Evolutionary conservation across 164 flowering plant genomes (phyloP).

Genomic region (Magnolia sinica): DNA sequence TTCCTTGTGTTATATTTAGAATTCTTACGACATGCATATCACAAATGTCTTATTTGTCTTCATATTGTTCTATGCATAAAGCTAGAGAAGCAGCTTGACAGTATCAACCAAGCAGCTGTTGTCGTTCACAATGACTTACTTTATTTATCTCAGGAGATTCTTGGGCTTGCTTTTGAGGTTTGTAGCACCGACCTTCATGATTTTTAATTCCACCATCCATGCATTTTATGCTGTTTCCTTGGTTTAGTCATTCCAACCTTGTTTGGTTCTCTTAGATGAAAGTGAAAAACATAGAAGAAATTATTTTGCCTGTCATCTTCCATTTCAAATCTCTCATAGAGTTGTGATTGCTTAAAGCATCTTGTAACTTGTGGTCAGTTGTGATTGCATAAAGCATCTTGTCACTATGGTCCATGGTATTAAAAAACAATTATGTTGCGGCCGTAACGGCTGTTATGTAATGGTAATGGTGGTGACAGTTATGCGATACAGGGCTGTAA

Average conservation of each 20-base stretch:
- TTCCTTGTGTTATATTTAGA: neutral
- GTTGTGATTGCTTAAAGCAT: neutral
- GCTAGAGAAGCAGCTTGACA: slow-evolving; percentile 87
- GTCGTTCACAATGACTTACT: slow-evolving; percentile 91
- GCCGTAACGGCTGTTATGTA: too few relatives aligned
- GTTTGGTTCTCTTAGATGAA: neutral
- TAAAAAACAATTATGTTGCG: too few relatives aligned
- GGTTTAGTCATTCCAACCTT: neutral
- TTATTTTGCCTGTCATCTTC: neutral
- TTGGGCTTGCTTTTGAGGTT: slow-evolving; percentile 95
- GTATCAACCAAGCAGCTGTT: slow-evolving; percentile 77
- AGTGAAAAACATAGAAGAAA: neutral
- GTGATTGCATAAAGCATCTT: neutral
- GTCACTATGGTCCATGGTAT: neutral
- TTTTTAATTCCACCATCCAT: neutral
- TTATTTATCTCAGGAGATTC: slow-evolving; percentile 77
- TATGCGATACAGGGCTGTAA: too few relatives aligned
- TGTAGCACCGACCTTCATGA: neutral
- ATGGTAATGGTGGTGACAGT: too few relatives aligned
- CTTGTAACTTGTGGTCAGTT: neutral
- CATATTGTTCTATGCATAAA: slow-evolving; percentile 30
- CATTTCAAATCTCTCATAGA: neutral
- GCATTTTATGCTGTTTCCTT: neutral
- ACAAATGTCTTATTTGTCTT: neutral
- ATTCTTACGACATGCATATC: neutral